phyloP scores from a whole-genome alignment of 192 early-diverging fungal genomes.

The Coemansia erecta region DNA sequence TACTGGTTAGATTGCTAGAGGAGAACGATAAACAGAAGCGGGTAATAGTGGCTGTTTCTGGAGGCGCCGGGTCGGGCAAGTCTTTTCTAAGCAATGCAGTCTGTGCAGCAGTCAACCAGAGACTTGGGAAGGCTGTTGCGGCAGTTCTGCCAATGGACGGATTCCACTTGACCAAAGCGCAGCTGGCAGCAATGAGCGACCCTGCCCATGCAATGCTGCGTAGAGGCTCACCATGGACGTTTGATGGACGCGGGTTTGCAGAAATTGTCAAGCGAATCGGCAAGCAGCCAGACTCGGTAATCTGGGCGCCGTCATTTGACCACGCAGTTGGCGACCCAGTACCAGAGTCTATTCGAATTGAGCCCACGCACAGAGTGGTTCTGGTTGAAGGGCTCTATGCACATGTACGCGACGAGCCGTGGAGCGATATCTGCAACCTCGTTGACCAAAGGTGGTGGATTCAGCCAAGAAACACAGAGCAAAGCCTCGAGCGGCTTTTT shows the following conservation, averaged over 20 bases:
- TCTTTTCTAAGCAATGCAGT: conserved; percentile 27
- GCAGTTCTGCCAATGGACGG: conserved; percentile 60
- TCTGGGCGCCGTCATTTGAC: conserved; percentile 54
- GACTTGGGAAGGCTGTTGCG: neutral
- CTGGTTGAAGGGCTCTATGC: conserved; percentile 7
- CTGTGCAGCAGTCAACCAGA: conserved; percentile 8
- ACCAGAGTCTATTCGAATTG: conserved; percentile 30
- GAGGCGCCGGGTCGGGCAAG: conserved; percentile 37
- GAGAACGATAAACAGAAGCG: neutral
- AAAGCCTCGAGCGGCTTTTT: neutral
- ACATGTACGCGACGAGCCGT: conserved; percentile 5
- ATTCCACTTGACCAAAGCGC: conserved; percentile 50
- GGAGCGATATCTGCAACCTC: neutral
- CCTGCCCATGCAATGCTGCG: conserved; percentile 40
- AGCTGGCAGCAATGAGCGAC: conserved; percentile 21
- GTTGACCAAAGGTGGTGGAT: conserved; percentile 9
- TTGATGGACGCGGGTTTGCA: conserved; percentile 43
- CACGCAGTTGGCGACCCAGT: conserved; percentile 57
- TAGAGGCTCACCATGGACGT: conserved; percentile 60
- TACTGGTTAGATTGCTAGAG: conserved; percentile 1
- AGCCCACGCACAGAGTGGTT: conserved; percentile 4
- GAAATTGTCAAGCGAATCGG: conserved; percentile 16
- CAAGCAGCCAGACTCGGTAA: neutral
- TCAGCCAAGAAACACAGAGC: neutral
- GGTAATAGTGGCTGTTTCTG: conserved; percentile 30